Base-by-base conservation (phyloP, 768 basidiomycete genomes). In the Ramaria rubella region DNA sequence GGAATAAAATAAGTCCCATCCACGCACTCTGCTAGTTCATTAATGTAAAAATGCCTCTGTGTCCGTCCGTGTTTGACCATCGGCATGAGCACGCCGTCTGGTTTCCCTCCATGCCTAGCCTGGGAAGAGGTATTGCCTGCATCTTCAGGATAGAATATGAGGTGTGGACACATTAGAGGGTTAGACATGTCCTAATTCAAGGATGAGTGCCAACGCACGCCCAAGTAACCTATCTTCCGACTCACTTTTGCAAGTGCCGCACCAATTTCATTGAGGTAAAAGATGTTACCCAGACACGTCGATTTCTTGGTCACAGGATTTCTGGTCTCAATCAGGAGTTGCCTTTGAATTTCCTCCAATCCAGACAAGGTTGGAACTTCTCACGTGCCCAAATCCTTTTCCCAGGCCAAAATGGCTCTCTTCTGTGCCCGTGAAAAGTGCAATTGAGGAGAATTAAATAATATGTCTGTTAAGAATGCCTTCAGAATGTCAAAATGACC, bases 331-430 rank as follows among this genome's bases (percentile, higher is more conserved):
- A 60, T 3, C 2, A 65, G 19, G 1, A 58, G 34, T 1, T 46
- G 40, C 0, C 54, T 59, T 17, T 72, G 45, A 11, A 58, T 40
- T 4, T 19, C 59, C 58, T 73, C 70, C 0, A 72, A 57, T 1
- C 61, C 61, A 12, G 51, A 52, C 30, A 70, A 68, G 4, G 65
- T 57, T 5, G 70, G 72, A 0, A 73, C 68, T 59, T 70, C 59
- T 9, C 60, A 63, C 42, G 66, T 64, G 6, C 65, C 63, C 38
- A 63, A 67, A 49, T 71, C 63, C 21, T 48, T 48, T 11, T 21
- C 45, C 45, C 45, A 48, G 12, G 17, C 24, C 45, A 48, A 48
- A 48, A 48, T 26, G 12, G 45, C 11, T 26, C 45, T 48, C 21
- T 48, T 48, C 24, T 48, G n/a, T 19, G n/a, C 45, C 21, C 45